Percentiles rank a stretch among this genome's conserved stretches.
phyloP scores from a whole-genome alignment of 768 basidiomycete genomes.

The Agrocybe praecox region DNA sequence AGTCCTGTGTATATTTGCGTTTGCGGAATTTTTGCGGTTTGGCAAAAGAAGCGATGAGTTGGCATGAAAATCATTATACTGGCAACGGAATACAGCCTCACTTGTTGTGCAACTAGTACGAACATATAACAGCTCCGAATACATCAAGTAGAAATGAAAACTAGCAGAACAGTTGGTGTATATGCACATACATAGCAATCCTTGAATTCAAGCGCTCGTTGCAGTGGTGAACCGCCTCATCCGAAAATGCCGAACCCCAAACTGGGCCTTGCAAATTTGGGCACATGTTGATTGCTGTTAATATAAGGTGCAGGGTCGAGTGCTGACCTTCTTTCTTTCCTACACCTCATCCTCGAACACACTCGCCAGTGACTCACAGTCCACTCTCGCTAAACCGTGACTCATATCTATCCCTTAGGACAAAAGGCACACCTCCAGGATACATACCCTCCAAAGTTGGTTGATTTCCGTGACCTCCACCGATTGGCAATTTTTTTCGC shows the following conservation, averaged over 20 bases:
- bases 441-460: too few relatives aligned
- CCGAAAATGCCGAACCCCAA: not conserved
- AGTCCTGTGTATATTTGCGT: not conserved
- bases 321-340: not conserved
- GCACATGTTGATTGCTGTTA: not conserved
- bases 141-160: not conserved
- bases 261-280: not conserved
- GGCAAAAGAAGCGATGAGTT: not conserved
- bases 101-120: not conserved
- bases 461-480: too few relatives aligned
- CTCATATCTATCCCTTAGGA: too few relatives aligned
- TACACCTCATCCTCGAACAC: not conserved
- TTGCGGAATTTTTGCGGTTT: not conserved
- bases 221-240: not conserved
- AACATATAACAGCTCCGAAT: not conserved
- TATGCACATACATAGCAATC: not conserved
- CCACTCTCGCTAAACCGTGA: not conserved
- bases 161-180: too few relatives aligned
- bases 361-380: not conserved
- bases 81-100: not conserved
- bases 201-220: not conserved
- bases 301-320: not conserved
- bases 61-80: not conserved
- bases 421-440: too few relatives aligned
- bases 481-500: too few relatives aligned